Evolutionary conservation across 306 rosid genomes (phyloP), one percentile per base, ranked within the genome.

Genomic region (Datisca glomerata): DNA sequence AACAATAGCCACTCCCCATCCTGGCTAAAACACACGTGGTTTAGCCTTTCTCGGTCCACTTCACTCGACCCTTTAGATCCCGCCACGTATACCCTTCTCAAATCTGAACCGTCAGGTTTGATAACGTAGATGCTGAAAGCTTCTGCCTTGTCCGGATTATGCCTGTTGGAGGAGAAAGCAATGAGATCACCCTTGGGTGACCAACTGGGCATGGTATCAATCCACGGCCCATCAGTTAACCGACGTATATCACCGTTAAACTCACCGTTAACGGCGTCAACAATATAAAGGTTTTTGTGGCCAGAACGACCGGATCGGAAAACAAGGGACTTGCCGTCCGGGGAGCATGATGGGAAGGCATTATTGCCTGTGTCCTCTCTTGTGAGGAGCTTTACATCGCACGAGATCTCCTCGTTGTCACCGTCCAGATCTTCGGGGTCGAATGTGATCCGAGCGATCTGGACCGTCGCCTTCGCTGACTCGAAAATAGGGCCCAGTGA

Each of bases 171-270:
- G 0, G 94, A 87, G 60, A 82, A 87, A 12, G 87, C 96, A 4
- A 87, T 87, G 20, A 82, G 51, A 43, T 82, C 93, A 23, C 93
- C 93, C 6, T 38, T 71, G 0, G 96, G 96, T 0, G 96, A 87
- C 96, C 96, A 82, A 14, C 58, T 42, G 2, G 96, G 94, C 96
- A 87, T 87, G 3, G 94, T 87, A 44, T 87, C 96, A 10, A 82
- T 73, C 67, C 94, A 87, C 9, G 43, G 55, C 2, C 94, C 96
- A 12, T 73, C 78, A 12, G 96, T 87, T 18, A 87, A 55, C 63
- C 41, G 66, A 5, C 85, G 72, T 7, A 79, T 5, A 0, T 51
- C 64, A 0, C 85, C 80, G 18, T 69, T 34, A 12, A 69, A 40
- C 57, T 82, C 96, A 0, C 93, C 96, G 8, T 87, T 18, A 3